Base-by-base conservation (phyloP, 2,329 filamentous ascomycete species). In the Samsoniella hepiali region DNA sequence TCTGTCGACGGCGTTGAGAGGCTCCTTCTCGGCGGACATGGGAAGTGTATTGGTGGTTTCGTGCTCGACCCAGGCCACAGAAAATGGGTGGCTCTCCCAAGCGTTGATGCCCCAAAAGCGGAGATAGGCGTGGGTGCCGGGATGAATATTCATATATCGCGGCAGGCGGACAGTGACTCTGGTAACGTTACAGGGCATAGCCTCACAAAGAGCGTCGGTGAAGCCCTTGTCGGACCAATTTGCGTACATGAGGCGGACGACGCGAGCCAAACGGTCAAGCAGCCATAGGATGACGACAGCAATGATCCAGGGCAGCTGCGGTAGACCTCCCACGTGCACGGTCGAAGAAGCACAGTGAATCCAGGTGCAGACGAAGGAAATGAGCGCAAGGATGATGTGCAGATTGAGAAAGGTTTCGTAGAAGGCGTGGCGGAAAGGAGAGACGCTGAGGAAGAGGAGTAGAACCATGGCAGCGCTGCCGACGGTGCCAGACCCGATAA, bases 391-490 rank as follows among this genome's bases (percentile, higher is more conserved):
- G 44, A 91, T 75, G 69, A 96, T 93, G 77, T 98, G 95, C 36
- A 89, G 77, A 73, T 91, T 91, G 69, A 98, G 84, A 78, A 99
- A 99, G 1, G 92, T 96, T 78, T 99, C 95, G 79, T 99, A 99
- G 74, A 97, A 97, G 45, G 93, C 93, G 75, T 97, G 94, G 65
- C 95, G 88, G 58, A 99, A 73, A 0, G 93, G 89, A 2, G 92
- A 94, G 61, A 90, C 79, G 10, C 92, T 89, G 34, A 89, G 80
- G 58, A 96, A 71, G 61, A 90, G 72, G 53, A 98, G 80, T 51
- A 90, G 73, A 47, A 85, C 69, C 72, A 97, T 84, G 44, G 84
- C 82, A 56, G 84, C 73, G 2, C 80, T 83, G 53, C 83, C 88
- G 32, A 88, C 78, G 70, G 86, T 82, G 50, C 89, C 89, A 44